These are phyloP conservation scores for Penicillium sp. DNA, from an alignment of 2,329 filamentous ascomycete genomes.

Conservation along the genomic window DNA sequence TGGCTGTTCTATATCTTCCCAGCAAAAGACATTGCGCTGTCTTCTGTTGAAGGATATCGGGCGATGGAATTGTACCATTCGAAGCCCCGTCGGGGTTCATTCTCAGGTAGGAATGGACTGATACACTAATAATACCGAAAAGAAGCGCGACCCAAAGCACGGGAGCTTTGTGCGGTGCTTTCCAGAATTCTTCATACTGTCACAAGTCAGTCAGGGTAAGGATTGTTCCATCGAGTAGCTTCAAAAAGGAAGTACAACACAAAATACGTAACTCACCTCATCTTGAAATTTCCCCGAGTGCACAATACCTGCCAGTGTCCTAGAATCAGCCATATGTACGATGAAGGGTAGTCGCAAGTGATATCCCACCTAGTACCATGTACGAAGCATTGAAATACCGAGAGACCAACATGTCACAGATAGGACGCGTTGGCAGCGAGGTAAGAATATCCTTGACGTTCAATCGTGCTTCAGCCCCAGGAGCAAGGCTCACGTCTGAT, in stretches of 20 bases:
- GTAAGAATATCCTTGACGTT: conserved; percentile 3
- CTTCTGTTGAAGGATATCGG: not conserved
- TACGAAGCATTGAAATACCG: conserved; percentile 14
- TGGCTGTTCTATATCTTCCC: conserved; percentile 20
- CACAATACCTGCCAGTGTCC: conserved; percentile 7
- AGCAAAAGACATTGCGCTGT: conserved; percentile 7
- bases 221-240: not conserved
- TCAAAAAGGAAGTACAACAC: not conserved
- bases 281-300: conserved; percentile 15
- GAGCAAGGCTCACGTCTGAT: conserved; percentile 3
- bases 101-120: not conserved
- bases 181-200: conserved; percentile 22
- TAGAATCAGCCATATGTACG: not conserved
- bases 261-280: conserved; percentile 6
- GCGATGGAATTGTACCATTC: not conserved
- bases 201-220: not conserved
- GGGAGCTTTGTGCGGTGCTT: conserved; percentile 9
- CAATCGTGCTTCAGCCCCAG: not conserved
- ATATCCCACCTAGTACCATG: conserved; percentile 12
- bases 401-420: conserved; percentile 12
- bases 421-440: conserved; percentile 5
- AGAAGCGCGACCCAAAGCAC: conserved; percentile 19
- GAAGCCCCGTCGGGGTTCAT: not conserved
- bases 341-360: not conserved
- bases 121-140: conserved; percentile 11